Base-by-base conservation (phyloP, 2,329 filamentous ascomycete species). In the Dendryphion nanum region DNA sequence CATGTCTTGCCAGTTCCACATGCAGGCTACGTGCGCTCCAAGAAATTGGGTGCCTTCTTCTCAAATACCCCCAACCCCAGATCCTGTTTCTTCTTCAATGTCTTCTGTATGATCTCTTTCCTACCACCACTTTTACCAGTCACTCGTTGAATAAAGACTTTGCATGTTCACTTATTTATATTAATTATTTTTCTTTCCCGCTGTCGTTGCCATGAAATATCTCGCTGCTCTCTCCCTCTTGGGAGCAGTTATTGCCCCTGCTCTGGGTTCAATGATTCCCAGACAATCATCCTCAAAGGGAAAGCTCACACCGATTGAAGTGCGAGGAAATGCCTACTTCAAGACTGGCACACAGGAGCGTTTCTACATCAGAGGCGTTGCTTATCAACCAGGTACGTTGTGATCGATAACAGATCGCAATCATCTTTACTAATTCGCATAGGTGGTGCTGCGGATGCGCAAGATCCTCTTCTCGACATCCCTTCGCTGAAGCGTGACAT, bases 401-500 rank as follows among this genome's bases (percentile, higher is more conserved):
- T 13, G 10, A 10, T 26, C 23, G n/a, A 3, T 15, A 30, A 13
- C 16, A 14, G 29, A 13, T 30, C 16, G n/a, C n/a, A n/a, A n/a
- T n/a, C n/a, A n/a, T n/a, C n/a, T n/a, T n/a, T n/a, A n/a, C n/a
- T n/a, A n/a, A n/a, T n/a, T n/a, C n/a, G n/a, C n/a, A n/a, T n/a
- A 64, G 61, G 68, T 79, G 61, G 61, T 49, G 61, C 61, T 12
- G 44, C 61, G 5, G 60, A 58, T 45, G 60, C 60, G 33, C 66
- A 70, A 33, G 89, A 95, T 60, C 88, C 89, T 45, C 81, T 95
- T 33, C 82, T 86, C 44, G 83, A 94, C 55, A 57, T 75, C 20
- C 66, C 68, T 4, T 68, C 75, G 57, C 91, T 90, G 76, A 75
- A 78, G 63, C 85, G 89, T 48, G 89, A 94, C 62, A 84, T 95